Base-by-base conservation (phyloP, 257 asterid species). In the Thymus quinquecostatus region DNA sequence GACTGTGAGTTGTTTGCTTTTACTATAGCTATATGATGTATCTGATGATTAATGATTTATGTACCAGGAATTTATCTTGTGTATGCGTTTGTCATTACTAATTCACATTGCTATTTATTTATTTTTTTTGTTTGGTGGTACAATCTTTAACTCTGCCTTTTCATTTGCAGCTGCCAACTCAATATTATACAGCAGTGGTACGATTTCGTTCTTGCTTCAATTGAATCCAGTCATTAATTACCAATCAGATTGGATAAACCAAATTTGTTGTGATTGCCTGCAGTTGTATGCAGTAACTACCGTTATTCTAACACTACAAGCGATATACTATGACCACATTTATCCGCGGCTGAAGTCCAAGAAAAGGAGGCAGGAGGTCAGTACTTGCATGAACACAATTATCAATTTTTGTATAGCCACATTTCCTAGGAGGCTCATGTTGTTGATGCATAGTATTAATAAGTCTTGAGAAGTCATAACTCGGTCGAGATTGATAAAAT, bases 131-230 rank as follows among this genome's bases (percentile, higher is more conserved):
- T 67, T 8, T 64, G 45, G 6, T 61, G 45, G 14, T 27, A 4
- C 41, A 67, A 49, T 66, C 53, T 49, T 70, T 78, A 50, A 78
- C 74, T 66, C 13, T 12, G 58, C 53, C 66, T 75, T 76, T 57
- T 44, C 14, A 5, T 81, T 76, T 86, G 80, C 96, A 90, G 96
- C 92, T 90, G 66, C 92, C 96, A 43, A 79, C 91, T 11, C 96
- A 90, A 67, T 79, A 78, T 50, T 87, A 90, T 80, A 78, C 70
- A 57, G 96, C 96, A 60, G 71, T 87, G 93, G 96, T 87, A 86
- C 58, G 85, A 69, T 59, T 38, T 36, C 40, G 4, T 36, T 36
- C 40, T 36, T 36, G 40, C 3, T 68, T 59, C 62, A 63, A 45
- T 60, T 73, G 64, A 30, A n/a, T 76, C 49, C 47, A 33, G 54